phyloP scores from a whole-genome alignment of 345 rosid species.

The Physaria fendleri region DNA sequence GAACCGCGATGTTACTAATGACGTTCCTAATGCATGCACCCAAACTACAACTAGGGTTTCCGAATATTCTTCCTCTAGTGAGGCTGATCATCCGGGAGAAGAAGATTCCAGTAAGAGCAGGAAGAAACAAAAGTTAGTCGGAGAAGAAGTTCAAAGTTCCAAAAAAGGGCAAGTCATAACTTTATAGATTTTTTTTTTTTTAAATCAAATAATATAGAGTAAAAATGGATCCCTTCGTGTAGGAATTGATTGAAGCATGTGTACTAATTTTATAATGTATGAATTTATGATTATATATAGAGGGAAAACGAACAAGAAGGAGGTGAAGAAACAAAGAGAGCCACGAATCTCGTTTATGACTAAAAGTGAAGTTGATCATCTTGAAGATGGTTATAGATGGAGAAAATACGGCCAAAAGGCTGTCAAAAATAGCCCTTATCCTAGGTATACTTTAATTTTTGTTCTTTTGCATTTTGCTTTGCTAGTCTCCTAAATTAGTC shows the following conservation, averaged over 20 bases:
- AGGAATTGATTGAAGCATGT: not conserved
- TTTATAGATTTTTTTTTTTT: not conserved
- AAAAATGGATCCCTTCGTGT: not conserved
- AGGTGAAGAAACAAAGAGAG: slow-evolving; percentile 51
- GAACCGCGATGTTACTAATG: too few species aligned
- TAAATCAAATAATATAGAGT: not conserved
- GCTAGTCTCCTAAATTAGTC: not conserved
- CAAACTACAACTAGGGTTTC: too few species aligned
- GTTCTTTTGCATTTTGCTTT: not conserved
- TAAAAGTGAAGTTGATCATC: slow-evolving; percentile 75
- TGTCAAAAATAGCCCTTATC: slow-evolving; percentile 70
- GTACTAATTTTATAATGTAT: not conserved
- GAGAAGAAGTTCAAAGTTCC: too few species aligned
- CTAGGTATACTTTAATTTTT: slow-evolving; percentile 38
- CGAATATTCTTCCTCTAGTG: too few species aligned
- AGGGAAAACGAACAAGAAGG: slow-evolving; percentile 48
- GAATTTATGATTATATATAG: too few species aligned
- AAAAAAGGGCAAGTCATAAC: slow-evolving; percentile 22
- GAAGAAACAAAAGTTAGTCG: too few species aligned
- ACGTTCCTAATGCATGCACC: too few species aligned
- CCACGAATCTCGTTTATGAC: slow-evolving; percentile 84
- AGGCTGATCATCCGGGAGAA: too few species aligned
- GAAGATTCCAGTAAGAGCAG: too few species aligned
- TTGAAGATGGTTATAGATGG: slow-evolving; percentile 89
- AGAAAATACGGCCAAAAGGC: slow-evolving; percentile 91